These are phyloP conservation scores for Fusarium aywerte DNA, from an alignment of 2,329 filamentous ascomycete genomes.

Conservation along the genomic window DNA sequence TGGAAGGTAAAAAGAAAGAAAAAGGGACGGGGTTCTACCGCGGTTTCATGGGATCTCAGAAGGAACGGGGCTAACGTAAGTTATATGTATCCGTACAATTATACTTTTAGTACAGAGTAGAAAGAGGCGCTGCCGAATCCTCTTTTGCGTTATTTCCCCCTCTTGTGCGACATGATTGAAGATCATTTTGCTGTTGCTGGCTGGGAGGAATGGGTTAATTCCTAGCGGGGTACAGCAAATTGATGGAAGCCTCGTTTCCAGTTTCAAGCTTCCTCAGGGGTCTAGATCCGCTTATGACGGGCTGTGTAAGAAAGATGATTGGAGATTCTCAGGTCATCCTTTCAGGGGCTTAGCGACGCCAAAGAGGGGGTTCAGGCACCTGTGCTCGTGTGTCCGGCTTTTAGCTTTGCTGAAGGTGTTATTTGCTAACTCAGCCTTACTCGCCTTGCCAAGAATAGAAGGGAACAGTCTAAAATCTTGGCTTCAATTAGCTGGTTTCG, in stretches of 20 bases:
- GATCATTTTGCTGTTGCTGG: not conserved
- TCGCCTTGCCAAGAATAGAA: not conserved
- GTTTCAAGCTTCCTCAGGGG: not conserved
- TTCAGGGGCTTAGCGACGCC: not conserved
- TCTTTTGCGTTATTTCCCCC: slow-evolving; percentile 3
- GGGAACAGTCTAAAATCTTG: not conserved
- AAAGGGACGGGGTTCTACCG: not conserved
- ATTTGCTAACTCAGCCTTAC: not conserved
- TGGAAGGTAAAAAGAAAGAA: not conserved
- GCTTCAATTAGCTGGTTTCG: not conserved
- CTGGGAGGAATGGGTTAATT: not conserved
- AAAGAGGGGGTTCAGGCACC: no score
- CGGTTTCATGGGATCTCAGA: not conserved
- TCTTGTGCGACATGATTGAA: not conserved
- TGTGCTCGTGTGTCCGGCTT: not conserved
- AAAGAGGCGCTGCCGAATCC: not conserved
- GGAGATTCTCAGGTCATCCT: not conserved
- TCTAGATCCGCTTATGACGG: not conserved
- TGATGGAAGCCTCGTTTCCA: not conserved
- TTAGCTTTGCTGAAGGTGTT: not conserved
- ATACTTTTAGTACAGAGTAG: not conserved
- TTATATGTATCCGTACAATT: not conserved
- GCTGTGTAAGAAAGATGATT: not conserved
- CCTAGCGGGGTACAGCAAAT: not conserved
- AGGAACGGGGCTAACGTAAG: not conserved